Conservation (phyloP, 768 basidiomycete genomes). For the Suillus paluster region DNA sequence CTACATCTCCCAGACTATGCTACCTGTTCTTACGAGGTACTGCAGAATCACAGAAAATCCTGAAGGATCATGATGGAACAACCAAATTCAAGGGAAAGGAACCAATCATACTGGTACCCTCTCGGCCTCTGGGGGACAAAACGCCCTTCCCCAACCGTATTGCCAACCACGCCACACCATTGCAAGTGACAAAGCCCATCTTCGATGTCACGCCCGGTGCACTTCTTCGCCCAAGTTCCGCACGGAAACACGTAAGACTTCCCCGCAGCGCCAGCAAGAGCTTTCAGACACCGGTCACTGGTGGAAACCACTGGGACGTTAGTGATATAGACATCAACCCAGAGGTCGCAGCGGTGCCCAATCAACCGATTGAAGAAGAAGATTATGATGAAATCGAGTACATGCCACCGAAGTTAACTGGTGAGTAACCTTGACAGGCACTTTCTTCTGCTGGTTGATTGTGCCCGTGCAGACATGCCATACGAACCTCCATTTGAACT, state of each 20-base stretch:
- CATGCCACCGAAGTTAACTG: conserved; percentile 56
- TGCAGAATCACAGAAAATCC: neutral
- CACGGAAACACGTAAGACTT: conserved; percentile 63
- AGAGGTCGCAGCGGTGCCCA: conserved; percentile 31
- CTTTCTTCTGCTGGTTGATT: conserved; percentile 4
- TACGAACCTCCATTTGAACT: conserved; percentile 54
- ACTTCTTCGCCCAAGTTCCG: conserved; percentile 65
- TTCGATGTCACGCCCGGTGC: conserved; percentile 26
- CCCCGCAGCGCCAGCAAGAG: conserved; percentile 52
- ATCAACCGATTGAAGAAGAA: conserved; percentile 32
- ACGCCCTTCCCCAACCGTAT: conserved; percentile 76
- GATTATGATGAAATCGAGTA: conserved; percentile 56
- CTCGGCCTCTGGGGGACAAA: conserved; percentile 70
- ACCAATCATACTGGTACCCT: conserved; percentile 17
- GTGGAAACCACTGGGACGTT: conserved; percentile 78
- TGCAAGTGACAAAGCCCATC: conserved; percentile 30
- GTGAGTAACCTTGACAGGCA: conserved; percentile 34
- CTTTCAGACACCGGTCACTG: conserved; percentile 70
- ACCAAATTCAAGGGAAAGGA: conserved; percentile 25
- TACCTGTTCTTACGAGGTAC: neutral
- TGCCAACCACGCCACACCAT: conserved; percentile 21
- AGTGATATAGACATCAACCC: conserved; percentile 52
- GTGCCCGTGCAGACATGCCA: conserved; percentile 36
- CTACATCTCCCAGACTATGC: neutral
- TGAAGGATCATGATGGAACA: neutral